Evolutionary conservation across 2,329 filamentous ascomycete species (phyloP).

Genomic region (Xylaria polymorpha): DNA sequence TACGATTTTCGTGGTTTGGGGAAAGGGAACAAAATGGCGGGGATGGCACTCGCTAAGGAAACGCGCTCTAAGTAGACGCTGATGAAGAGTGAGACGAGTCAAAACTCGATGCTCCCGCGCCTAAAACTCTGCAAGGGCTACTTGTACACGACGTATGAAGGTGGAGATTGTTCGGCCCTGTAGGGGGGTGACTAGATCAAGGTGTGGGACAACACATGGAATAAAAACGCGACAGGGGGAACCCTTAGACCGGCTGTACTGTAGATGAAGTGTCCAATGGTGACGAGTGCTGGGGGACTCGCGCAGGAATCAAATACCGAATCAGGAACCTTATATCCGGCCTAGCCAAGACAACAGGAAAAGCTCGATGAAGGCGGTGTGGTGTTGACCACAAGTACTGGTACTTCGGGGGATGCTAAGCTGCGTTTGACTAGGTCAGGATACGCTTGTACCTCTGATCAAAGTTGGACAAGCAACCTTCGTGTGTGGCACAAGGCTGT

Average conservation of each 20-base stretch:
- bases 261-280: slow-evolving; percentile 67
- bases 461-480: slow-evolving; percentile 39
- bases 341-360: slow-evolving; percentile 57
- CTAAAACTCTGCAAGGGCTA: slow-evolving; percentile 14
- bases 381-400: slow-evolving; percentile 47
- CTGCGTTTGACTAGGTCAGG: slow-evolving; percentile 34
- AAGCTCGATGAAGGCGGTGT: slow-evolving; percentile 48
- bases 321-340: slow-evolving; percentile 61
- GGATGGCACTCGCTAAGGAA: not conserved
- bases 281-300: slow-evolving; percentile 50
- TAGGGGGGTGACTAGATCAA: slow-evolving; percentile 52
- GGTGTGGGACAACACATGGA: slow-evolving; percentile 61
- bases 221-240: slow-evolving; percentile 63
- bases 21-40: not conserved
- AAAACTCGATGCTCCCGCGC: not conserved
- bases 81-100: not conserved
- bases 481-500: slow-evolving; percentile 37
- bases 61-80: not conserved
- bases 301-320: slow-evolving; percentile 61
- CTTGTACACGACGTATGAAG: slow-evolving; percentile 45
- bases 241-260: slow-evolving; percentile 54
- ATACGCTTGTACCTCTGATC: slow-evolving; percentile 25
- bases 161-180: slow-evolving; percentile 44
- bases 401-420: slow-evolving; percentile 41
- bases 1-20: not conserved